These are phyloP conservation scores for Magnusiomyces paraingens DNA, from an alignment of 1,139 yeast genomes.

Conservation along the genomic window DNA sequence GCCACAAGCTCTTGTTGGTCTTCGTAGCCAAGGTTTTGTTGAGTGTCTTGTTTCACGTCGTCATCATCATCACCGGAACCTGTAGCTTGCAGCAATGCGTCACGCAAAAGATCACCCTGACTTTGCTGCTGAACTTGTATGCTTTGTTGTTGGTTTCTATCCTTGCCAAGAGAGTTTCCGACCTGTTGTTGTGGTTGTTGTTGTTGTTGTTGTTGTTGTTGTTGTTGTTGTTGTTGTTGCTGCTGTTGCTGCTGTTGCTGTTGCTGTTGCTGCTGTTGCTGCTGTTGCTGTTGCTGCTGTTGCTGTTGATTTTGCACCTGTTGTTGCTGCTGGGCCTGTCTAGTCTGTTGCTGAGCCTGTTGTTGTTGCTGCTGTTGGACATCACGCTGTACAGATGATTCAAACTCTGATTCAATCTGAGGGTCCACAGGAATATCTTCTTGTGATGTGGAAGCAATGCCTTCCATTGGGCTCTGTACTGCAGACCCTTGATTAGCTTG, in stretches of 20 bases:
- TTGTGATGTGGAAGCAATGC: constrained; percentile 2
- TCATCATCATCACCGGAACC: background rate
- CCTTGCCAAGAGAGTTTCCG: background rate
- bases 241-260: constrained; percentile 1
- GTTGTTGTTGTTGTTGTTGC: background rate
- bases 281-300: background rate
- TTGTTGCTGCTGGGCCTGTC: background rate
- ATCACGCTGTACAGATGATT: constrained; percentile 34
- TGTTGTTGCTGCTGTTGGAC: background rate
- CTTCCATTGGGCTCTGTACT: too few species aligned
- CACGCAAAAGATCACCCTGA: too few species aligned
- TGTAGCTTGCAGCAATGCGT: too few species aligned
- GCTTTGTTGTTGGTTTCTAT: too few species aligned
- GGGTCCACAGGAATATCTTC: constrained; percentile 50
- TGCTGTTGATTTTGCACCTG: background rate
- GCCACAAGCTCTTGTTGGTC: background rate
- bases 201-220: background rate
- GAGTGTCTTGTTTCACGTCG: background rate
- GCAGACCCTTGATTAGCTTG: constrained; percentile 2
- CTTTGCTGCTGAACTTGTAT: too few species aligned
- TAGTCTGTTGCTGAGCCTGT: background rate
- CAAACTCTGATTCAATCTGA: constrained; percentile 51
- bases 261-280: background rate
- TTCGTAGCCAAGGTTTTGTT: background rate
- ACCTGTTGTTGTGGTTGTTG: background rate